These are phyloP conservation scores for Rossbeevera mucosa DNA, from an alignment of 768 basidiomycete species.

Conservation along the genomic window DNA sequence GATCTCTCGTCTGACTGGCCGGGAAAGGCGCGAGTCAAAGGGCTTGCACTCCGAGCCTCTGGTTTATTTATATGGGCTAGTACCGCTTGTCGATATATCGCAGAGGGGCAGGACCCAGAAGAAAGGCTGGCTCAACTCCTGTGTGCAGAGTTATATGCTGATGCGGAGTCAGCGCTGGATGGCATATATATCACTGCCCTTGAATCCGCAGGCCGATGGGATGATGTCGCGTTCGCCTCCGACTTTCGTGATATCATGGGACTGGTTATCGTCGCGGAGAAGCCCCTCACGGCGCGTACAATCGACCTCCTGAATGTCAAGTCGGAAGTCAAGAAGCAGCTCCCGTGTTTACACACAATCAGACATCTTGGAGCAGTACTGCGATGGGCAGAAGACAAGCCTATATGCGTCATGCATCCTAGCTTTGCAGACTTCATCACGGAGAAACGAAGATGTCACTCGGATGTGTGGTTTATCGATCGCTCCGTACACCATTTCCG, in stretches of 20 bases:
- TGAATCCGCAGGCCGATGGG: slow-evolving; percentile 29
- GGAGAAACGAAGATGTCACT: slow-evolving; percentile 26
- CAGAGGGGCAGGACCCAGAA: slow-evolving; percentile 28
- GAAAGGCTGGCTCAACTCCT: slow-evolving; percentile 28
- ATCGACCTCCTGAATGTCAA: slow-evolving; percentile 27
- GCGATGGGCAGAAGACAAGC: slow-evolving; percentile 24
- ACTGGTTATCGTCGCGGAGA: slow-evolving; percentile 26
- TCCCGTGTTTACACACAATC: slow-evolving; percentile 30
- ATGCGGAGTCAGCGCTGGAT: slow-evolving; percentile 28
- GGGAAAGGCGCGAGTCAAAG: slow-evolving; percentile 14
- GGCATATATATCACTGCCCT: slow-evolving; percentile 30
- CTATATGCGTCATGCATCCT: slow-evolving; percentile 31
- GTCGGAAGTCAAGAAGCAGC: slow-evolving; percentile 7
- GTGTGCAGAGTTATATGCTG: slow-evolving; percentile 15
- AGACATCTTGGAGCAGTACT: slow-evolving; percentile 23
- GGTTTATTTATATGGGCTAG: slow-evolving; percentile 33
- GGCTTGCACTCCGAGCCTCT: slow-evolving; percentile 26
- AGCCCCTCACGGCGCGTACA: slow-evolving; percentile 22
- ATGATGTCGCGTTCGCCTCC: slow-evolving; percentile 23
- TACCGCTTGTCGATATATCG: slow-evolving; percentile 32
- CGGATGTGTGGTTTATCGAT: slow-evolving; percentile 29
- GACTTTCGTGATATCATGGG: slow-evolving; percentile 33
- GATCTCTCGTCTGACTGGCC: slow-evolving; percentile 30
- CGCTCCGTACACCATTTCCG: slow-evolving; percentile 16
- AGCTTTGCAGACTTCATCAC: slow-evolving; percentile 34